Evolutionary conservation across 2,329 filamentous ascomycete genomes (phyloP), one percentile per base, ranked within the genome.

Genomic region (Xylariales sp.): DNA sequence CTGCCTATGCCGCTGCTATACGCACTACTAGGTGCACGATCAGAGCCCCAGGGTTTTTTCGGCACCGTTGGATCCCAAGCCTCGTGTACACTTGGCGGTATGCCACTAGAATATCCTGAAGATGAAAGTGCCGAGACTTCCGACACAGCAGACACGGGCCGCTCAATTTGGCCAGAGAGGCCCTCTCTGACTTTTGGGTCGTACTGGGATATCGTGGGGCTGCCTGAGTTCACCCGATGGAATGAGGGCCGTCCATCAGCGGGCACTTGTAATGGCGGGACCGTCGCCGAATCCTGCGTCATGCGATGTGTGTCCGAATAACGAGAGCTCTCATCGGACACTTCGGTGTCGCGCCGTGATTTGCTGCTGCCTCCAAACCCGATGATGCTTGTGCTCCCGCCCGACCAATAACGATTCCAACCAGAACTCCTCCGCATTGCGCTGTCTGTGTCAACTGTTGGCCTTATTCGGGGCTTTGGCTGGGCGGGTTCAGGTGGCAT

Each of bases 401-500:
- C 90, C 14, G 90, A 92, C 87, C 91, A 93, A 79, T 93, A 93
- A 61, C 88, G 83, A 78, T 92, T 93, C 91, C 91, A 93, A 55
- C 90, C 90, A 3, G 90, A 93, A 73, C 90, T 92, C 75, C 88
- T 84, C 63, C 89, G 84, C 23, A 83, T 80, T 52, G 80, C 80
- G 56, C 82, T 84, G 57, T 84, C 76, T 60, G 73, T 71, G 53
- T 80, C 69, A 69, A 74, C 68, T 63, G 81, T 66, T 69, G 77
- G 68, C 75, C 77, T 69, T 48, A 77, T 76, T 64, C 79, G 81
- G 65, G 81, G 81, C 45, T 75, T 74, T 30, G 75, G 66, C 50
- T 75, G 62, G 41, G 68, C 68, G 6, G 75, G 58, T 14, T 65
- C 68, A 12, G 73, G 69, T 5, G 70, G 63, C 28, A 74, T 72